Evolutionary conservation across 805 yeast genomes (phyloP), one percentile per base, ranked within the genome.

Genomic region (Teunomyces atbi): DNA sequence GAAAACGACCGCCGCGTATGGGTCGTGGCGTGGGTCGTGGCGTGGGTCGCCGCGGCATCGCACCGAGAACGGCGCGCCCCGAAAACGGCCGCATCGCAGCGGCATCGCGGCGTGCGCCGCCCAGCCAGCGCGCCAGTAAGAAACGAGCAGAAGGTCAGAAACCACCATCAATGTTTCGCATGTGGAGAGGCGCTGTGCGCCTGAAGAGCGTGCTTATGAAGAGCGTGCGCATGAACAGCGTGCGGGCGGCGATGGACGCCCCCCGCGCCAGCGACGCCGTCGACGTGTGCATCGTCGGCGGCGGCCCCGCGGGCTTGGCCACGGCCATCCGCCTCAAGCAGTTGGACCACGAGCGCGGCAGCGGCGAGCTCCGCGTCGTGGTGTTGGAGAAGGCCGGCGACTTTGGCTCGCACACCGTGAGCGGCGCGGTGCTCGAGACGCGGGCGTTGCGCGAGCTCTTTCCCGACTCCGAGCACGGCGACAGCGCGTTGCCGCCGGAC

Each of bases 281-380:
- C 21, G 99, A 94, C 64, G 96, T 94, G 18, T 87, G 96, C 58
- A 89, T 94, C 43, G 96, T 94, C 2, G 99, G 99, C 36, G 98
- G 96, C 29, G 99, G 99, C 0, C 98, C 98, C 5, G 95, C 98
- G 1, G 99, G 99, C 3, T 71, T 94, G 42, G 91, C 97, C 1
- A 85, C 99, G 1, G 98, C 98, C 10, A 94, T 94, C 51, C 78
- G 79, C 54, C 72, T 89, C 47, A 94, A 94, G 64, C 97, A 91
- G 62, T 68, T 92, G 29, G 97, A 91, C 59, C 70, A 76, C 45
- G 84, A 79, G 51, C 67, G 74, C 23, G 86, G 84, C 1, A 69
- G 69, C 19, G 86, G 88, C 16, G 86, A 82, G 42, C 68, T 89
- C 42, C 75, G 99, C 49, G 96, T 94, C 29, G 86, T 94, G 7